A percentile compares a stretch with the other conserved stretches of the same genome.
phyloP scores from a whole-genome alignment of 805 yeast species.

The Barnettozyma salicaria region DNA sequence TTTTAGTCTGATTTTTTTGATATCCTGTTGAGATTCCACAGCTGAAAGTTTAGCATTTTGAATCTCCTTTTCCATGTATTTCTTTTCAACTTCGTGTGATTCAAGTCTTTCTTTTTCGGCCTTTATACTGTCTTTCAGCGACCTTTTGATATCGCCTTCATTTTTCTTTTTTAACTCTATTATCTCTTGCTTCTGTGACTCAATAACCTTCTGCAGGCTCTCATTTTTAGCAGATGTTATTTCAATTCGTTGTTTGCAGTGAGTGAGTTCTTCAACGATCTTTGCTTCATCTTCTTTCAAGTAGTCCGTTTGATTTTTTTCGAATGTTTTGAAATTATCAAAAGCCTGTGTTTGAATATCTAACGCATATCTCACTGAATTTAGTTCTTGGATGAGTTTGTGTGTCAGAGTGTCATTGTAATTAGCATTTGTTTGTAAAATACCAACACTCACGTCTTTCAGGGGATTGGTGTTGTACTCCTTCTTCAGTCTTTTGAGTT shows the following conservation, averaged over 20 bases:
- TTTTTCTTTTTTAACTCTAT: slow-evolving; percentile 26
- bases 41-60: slow-evolving; percentile 46
- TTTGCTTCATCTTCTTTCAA: slow-evolving; percentile 39
- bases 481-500: slow-evolving; percentile 54
- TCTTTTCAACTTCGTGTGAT: slow-evolving; percentile 50
- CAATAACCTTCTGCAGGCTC: slow-evolving; percentile 24
- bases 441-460: slow-evolving; percentile 49
- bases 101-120: slow-evolving; percentile 38
- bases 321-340: slow-evolving; percentile 33
- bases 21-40: slow-evolving; percentile 35
- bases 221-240: slow-evolving; percentile 28
- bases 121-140: slow-evolving; percentile 40
- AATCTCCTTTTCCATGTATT: slow-evolving; percentile 57
- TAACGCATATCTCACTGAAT: slow-evolving; percentile 39
- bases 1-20: slow-evolving; percentile 18
- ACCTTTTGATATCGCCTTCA: slow-evolving; percentile 32
- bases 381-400: slow-evolving; percentile 51
- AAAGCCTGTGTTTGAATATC: slow-evolving; percentile 42
- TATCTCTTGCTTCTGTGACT: slow-evolving; percentile 23
- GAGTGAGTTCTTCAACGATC: slow-evolving; percentile 42
- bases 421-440: slow-evolving; percentile 35
- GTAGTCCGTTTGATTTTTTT: slow-evolving; percentile 40
- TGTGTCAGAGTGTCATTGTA: slow-evolving; percentile 52
- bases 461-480: slow-evolving; percentile 68
- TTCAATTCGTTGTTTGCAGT: slow-evolving; percentile 29